Evolutionary conservation across 306 rosid genomes (phyloP).

Genomic region (Glycyrrhiza uralensis): DNA sequence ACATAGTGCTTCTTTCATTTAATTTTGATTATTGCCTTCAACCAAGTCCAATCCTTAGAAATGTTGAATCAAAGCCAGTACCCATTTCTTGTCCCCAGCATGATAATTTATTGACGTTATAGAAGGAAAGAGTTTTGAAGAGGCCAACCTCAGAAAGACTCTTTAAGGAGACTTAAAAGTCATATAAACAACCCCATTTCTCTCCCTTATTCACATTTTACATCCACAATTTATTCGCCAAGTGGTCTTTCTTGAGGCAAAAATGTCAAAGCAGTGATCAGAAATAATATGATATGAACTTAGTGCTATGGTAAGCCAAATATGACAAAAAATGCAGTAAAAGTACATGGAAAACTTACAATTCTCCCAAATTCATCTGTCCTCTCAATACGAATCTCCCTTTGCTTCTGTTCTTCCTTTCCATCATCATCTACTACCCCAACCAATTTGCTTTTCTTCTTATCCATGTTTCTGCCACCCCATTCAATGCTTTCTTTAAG

Average conservation of each 20-base stretch:
- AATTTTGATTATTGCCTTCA: background rate
- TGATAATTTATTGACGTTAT: background rate
- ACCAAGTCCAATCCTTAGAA: background rate
- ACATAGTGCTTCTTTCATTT: background rate
- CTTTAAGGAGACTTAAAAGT: background rate
- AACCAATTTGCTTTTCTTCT: constrained; percentile 90
- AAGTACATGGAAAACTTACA: constrained; percentile 49
- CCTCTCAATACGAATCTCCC: constrained; percentile 89
- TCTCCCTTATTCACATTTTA: background rate
- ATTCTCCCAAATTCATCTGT: constrained; percentile 91
- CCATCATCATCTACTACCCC: constrained; percentile 71
- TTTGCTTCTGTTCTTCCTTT: constrained; percentile 58
- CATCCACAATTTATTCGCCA: background rate
- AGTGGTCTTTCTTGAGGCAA: background rate
- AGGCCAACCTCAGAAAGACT: background rate
- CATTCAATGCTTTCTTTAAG: constrained; percentile 89
- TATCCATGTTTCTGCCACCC: constrained; percentile 99
- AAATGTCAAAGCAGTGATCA: constrained; percentile 15
- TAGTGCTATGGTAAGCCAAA: background rate
- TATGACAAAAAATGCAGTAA: background rate
- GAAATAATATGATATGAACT: background rate
- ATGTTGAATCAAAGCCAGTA: background rate
- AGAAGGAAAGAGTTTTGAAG: background rate
- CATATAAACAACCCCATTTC: background rate
- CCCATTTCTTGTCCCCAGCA: background rate